Percentiles rank a stretch among this genome's conserved stretches.
phyloP scores from a whole-genome alignment of 1,139 yeast species.

The Scheffersomyces parashehatae region DNA sequence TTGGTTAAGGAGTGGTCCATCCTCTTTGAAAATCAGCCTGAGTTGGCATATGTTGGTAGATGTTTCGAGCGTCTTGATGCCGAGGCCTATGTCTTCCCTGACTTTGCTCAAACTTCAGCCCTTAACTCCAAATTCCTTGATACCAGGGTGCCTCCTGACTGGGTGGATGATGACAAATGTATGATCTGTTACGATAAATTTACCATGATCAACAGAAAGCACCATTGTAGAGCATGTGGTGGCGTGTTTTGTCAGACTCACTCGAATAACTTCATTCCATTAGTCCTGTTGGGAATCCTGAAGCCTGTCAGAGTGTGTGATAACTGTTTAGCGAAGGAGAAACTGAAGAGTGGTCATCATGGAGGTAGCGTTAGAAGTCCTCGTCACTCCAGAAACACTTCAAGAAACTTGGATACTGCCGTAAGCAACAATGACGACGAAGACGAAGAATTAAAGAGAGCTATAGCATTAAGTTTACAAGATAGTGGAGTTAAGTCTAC shows the following conservation, averaged over 20 bases:
- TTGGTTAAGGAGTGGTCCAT: conserved; percentile 76
- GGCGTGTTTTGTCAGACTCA: conserved; percentile 89
- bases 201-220: conserved; percentile 83
- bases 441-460: conserved; percentile 77
- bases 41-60: conserved; percentile 63
- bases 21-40: conserved; percentile 70
- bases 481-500: conserved; percentile 42
- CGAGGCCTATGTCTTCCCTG: conserved; percentile 73
- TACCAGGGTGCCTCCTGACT: conserved; percentile 93
- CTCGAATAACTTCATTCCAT: conserved; percentile 66
- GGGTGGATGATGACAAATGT: conserved; percentile 95
- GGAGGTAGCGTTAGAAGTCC: background rate
- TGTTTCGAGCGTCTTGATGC: conserved; percentile 59
- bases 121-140: conserved; percentile 64
- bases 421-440: conserved; percentile 37
- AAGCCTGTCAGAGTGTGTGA: conserved; percentile 95
- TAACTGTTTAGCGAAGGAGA: conserved; percentile 69
- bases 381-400: conserved; percentile 1
- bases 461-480: conserved; percentile 74
- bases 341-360: conserved; percentile 21
- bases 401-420: background rate
- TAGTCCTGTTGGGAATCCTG: conserved; percentile 83
- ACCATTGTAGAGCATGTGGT: conserved; percentile 97
- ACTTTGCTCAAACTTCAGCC: conserved; percentile 29
- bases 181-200: conserved; percentile 89